Base-by-base conservation (phyloP, 1,139 yeast genomes). In the Kodamaea anthophila region DNA sequence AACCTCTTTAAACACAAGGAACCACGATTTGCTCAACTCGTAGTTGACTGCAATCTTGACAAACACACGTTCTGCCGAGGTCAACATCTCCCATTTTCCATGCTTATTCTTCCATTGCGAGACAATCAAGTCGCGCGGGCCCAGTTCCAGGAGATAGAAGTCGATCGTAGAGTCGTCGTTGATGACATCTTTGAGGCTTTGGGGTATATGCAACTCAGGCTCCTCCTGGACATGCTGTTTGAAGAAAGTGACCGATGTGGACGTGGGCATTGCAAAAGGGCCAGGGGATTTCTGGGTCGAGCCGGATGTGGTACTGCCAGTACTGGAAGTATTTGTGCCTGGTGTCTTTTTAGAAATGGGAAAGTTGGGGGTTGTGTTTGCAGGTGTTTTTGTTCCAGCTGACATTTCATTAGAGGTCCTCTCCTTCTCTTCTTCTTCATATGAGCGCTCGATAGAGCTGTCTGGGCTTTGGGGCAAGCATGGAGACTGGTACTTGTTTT, bases 71-170 rank as follows among this genome's bases (percentile, higher is more conserved):
- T 61, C 67, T 32, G 50, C 54, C 6, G 55, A 44, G 1, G 71
- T 65, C 21, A 65, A 36, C 65, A 65, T 56, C 43, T 65, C 70
- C 71, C 71, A 66, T 39, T 62, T 65, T 1, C 70, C 73, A 29
- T 54, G 58, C 31, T 56, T 55, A 14, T 53, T 49, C 38, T 61
- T 65, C 73, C 73, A 66, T 38, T 57, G 60, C 8, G 71, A 65
- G 5, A 65, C 57, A 35, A 60, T 63, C 49, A 65, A 46, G 7
- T 60, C 46, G 35, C 56, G 58, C 6, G 68, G 60, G 4, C 56
- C 30, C 3, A 63, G 40, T 14, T 60, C 57, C 4, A 66, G 51
- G 5, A 65, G 53, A 41, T 49, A 66, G 39, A 57, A 59, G 38
- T 66, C 73, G 29, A 58, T 44, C 3, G 70, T 49, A n/a, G 47